Evolutionary conservation across 2,329 filamentous ascomycete genomes (phyloP).

Genomic region (Allantophomopsis lycopodina): DNA sequence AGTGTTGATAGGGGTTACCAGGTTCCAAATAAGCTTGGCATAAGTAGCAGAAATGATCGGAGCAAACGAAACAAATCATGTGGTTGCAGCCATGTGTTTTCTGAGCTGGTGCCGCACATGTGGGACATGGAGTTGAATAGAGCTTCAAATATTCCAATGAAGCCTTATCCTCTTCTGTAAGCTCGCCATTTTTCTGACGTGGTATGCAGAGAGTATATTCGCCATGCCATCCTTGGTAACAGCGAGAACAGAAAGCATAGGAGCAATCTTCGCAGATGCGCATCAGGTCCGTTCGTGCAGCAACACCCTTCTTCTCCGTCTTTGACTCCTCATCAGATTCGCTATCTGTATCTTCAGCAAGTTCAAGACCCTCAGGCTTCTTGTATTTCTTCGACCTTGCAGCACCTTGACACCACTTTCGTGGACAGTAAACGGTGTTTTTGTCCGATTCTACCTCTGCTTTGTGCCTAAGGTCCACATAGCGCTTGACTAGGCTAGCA

Average conservation of each 20-base stretch:
- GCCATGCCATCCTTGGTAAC: conserved; percentile 78
- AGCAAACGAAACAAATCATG: conserved; percentile 86
- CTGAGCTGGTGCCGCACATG: conserved; percentile 71
- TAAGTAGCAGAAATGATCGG: conserved; percentile 89
- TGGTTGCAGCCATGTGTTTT: conserved; percentile 95
- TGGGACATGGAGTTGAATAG: conserved; percentile 81
- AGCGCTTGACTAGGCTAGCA: conserved; percentile 65
- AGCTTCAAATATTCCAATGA: conserved; percentile 70
- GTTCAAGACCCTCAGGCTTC: conserved; percentile 54
- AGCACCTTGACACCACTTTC: conserved; percentile 83
- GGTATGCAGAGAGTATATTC: conserved; percentile 60
- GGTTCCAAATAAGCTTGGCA: conserved; percentile 79
- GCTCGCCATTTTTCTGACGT: conserved; percentile 50
- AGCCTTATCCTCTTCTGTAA: conserved; percentile 75
- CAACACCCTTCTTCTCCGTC: conserved; percentile 7
- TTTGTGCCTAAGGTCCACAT: conserved; percentile 84
- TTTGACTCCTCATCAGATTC: conserved; percentile 22
- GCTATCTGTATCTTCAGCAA: conserved; percentile 40
- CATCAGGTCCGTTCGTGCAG: conserved; percentile 44
- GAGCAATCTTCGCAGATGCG: conserved; percentile 79
- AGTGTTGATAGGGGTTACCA: conserved; percentile 76
- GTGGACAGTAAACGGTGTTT: conserved; percentile 82
- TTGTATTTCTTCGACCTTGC: conserved; percentile 63
- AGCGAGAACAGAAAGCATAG: conserved; percentile 73
- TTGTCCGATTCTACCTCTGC: conserved; percentile 85